Evolutionary conservation across 352 stramenopile species (phyloP), one percentile per base, ranked within the genome.

Genomic region (Vaucheria bursata): DNA sequence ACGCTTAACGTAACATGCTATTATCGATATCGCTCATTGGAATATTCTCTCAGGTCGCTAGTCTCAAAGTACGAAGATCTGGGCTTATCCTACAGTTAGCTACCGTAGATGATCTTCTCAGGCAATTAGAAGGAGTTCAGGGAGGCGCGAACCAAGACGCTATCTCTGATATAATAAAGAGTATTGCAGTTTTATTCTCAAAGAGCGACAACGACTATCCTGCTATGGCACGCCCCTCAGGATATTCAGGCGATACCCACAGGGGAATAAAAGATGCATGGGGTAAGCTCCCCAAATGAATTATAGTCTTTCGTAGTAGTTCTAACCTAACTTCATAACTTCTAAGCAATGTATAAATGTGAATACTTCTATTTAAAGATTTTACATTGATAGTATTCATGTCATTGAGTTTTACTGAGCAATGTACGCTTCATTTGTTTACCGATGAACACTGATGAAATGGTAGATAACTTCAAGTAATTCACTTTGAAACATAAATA

Each of bases 181-280:
- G 59, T 52, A 65, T 78, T 32, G 68, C 34, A 5, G 71, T 71
- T 34, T 32, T 82, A 34, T 82, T 82, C 73, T 74, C 69, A 3
- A 53, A 39, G 36, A 52, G 67, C 25, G 75, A 82, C 40, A 73
- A 82, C 53, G 77, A 80, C 71, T 79, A 81, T 65, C 72, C 74
- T n/a, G 73, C 71, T 64, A 65, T 82, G 34, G 8, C 40, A 39
- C 73, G 67, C 64, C 77, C 77, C 36, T 79, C 70, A 1, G 77
- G 77, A 33, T 82, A 79, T 73, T 75, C 71, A n/a, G 77, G 77
- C 1, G 77, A 82, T 34, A 8, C 53, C 31, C 53, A 68, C 53
- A 2, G 53, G 2, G 53, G 53, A 2, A 68, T 34, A 31, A 68
- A 68, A 34, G 53, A 68, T 34, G 53, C 53, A 31, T 68, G 53